Base-by-base conservation (phyloP, 2,329 filamentous ascomycete genomes). In the Aspergillus sp. region DNA sequence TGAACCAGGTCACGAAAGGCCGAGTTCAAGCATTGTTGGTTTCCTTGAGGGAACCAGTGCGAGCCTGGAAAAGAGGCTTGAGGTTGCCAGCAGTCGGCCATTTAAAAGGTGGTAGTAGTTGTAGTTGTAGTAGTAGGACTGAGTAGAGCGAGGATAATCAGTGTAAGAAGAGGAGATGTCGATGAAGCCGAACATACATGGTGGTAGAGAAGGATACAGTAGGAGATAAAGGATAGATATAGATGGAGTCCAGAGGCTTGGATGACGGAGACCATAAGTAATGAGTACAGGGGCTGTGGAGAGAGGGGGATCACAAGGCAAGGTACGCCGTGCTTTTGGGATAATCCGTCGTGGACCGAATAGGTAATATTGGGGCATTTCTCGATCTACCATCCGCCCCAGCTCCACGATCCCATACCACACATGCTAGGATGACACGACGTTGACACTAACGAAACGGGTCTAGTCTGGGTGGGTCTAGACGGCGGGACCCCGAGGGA, bases 1-100 rank as follows among this genome's bases (percentile, higher is more conserved):
- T 75, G 53, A 13, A 57, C 50, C 51, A 74, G 71, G 50, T 70
- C 74, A 7, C 59, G 59, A 43, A 61, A 53, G 27, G 48, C 54
- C 27, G 54, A 42, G 28, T 52, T 51, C 38, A 47, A 49, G 52
- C 50, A 58, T 43, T 45, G 42, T 41, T 49, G 48, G 44, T 37
- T 44, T 33, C 50, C 48, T 40, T 48, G 54, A 12, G 46, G 44
- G 37, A 46, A 42, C 61, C 62, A 64, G 46, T 57, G 56, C 6
- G 61, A 53, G 48, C 51, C 58, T 38, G 48, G 48, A 44, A 53
- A 48, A 37, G 57, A 53, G 45, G 53, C 45, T 37, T 54, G 54
- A 37, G 53, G 53, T 48, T 61, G 54, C 46, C 52, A 60, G 42
- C 48, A 57, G 48, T 62, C 49, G 52, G 56, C 57, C 64, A 66